These are phyloP conservation scores for Chamaecyparis obtusa DNA, from an alignment of 75 land plant genomes.

Conservation along the genomic window DNA sequence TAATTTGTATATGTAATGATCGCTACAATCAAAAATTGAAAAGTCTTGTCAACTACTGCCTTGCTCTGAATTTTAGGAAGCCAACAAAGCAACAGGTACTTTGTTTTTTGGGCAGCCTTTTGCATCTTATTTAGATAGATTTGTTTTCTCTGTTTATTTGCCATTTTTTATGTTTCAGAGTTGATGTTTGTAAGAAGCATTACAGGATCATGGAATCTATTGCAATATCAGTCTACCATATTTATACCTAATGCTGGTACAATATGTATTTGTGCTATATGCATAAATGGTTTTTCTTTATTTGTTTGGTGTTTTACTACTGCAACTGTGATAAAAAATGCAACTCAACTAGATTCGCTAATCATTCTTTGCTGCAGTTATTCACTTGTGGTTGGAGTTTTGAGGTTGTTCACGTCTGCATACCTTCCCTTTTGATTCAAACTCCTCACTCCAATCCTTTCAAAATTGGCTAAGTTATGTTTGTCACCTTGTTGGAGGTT, in stretches of 20 bases:
- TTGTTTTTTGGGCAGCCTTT: background rate
- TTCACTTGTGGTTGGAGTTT: background rate
- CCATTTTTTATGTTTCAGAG: background rate
- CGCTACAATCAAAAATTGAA: slow-evolving; percentile 96
- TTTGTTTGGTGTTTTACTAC: background rate
- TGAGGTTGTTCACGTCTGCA: no score
- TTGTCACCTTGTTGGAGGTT: no score
- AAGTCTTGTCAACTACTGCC: slow-evolving; percentile 85
- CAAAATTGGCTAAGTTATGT: no score
- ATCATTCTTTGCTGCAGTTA: background rate
- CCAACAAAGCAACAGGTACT: slow-evolving; percentile 97
- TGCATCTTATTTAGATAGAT: background rate
- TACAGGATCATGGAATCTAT: background rate
- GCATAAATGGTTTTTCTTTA: background rate
- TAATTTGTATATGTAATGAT: slow-evolving; percentile 97
- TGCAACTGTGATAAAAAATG: background rate
- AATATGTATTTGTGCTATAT: background rate
- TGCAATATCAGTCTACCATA: background rate
- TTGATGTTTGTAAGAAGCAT: background rate
- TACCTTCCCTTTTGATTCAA: no score
- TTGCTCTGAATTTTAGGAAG: slow-evolving; percentile 75
- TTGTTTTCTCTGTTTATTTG: slow-evolving; percentile 8
- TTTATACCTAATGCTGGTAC: background rate
- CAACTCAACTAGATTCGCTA: background rate
- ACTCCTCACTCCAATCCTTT: no score